Conservation (phyloP, 768 basidiomycete species). For the Podaxis pistillaris region DNA sequence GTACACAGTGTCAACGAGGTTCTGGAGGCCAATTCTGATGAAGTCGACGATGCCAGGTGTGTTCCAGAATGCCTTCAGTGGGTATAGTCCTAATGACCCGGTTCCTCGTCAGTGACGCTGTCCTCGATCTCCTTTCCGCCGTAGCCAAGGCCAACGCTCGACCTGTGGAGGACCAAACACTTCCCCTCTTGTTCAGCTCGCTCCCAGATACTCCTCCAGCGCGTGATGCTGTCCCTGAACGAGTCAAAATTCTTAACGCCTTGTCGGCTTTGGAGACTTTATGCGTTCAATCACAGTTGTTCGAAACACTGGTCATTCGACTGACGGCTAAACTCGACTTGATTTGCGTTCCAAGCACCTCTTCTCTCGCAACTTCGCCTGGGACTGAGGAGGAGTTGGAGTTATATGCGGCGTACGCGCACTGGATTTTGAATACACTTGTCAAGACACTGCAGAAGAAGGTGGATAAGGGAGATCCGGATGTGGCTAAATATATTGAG, state of each 20-base stretch:
- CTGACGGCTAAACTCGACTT: conserved; percentile 75
- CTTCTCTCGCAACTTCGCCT: conserved; percentile 7
- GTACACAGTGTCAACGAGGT: conserved; percentile 76
- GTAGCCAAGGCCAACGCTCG: conserved; percentile 59
- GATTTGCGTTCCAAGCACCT: conserved; percentile 40
- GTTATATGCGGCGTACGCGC: conserved; percentile 77
- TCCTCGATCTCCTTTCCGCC: conserved; percentile 60
- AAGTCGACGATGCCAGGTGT: conserved; percentile 57
- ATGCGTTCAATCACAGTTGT: conserved; percentile 74
- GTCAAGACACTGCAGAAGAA: conserved; percentile 54
- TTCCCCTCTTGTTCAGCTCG: conserved; percentile 75
- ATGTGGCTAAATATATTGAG: conserved; percentile 81
- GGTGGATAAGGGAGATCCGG: conserved; percentile 52
- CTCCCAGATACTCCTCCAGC: conserved; percentile 69
- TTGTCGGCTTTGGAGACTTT: conserved; percentile 70
- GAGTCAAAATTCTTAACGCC: conserved; percentile 64
- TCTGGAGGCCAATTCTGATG: conserved; percentile 48
- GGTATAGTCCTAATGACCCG: not conserved
- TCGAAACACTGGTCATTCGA: conserved; percentile 79
- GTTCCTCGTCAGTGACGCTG: conserved; percentile 44
- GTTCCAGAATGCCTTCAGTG: not conserved
- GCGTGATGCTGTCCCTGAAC: conserved; percentile 49
- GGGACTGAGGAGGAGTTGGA: conserved; percentile 42
- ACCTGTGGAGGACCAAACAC: conserved; percentile 68
- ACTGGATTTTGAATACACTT: conserved; percentile 75